Evolutionary conservation across 1,139 yeast genomes (phyloP).

Genomic region (Barnettozyma hawaiiensis): DNA sequence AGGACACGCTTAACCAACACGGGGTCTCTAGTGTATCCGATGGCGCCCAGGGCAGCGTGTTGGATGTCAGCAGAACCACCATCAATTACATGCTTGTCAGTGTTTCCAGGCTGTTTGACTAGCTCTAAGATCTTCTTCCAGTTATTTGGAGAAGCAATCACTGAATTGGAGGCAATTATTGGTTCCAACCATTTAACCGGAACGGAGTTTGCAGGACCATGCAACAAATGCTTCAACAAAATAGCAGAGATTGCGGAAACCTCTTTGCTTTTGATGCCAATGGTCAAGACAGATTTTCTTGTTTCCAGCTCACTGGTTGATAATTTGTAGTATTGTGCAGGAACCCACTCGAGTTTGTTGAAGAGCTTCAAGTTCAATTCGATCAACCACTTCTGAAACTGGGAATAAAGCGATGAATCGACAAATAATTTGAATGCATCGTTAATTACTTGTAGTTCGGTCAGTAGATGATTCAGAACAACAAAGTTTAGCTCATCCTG

Average conservation of each 20-base stretch:
- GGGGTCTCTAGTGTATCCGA: conserved; percentile 42
- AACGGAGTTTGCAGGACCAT: conserved; percentile 44
- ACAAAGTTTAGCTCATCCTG: conserved; percentile 20
- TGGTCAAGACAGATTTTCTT: conserved; percentile 30
- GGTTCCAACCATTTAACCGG: conserved; percentile 44
- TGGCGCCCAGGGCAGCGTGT: conserved; percentile 47
- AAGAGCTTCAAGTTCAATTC: conserved; percentile 19
- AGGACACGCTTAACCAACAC: conserved; percentile 48
- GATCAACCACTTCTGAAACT: conserved; percentile 31
- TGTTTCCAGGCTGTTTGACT: conserved; percentile 42
- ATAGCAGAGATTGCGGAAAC: conserved; percentile 34
- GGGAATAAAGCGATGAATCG: conserved; percentile 3
- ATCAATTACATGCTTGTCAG: conserved; percentile 24
- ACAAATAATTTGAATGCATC: conserved; percentile 20
- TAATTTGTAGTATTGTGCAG: conserved; percentile 18
- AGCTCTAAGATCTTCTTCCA: conserved; percentile 53
- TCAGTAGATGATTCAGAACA: conserved; percentile 25
- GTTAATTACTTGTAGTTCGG: conserved; percentile 20
- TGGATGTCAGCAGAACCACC: conserved; percentile 37
- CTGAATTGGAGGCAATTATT: conserved; percentile 31
- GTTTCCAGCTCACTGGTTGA: conserved; percentile 35
- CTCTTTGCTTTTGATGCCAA: conserved; percentile 25
- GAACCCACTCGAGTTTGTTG: conserved; percentile 20
- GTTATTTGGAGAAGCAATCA: conserved; percentile 37
- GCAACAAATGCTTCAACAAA: conserved; percentile 41